Conservation (phyloP, 345 rosid genomes). For the Eucalyptus virginea region DNA sequence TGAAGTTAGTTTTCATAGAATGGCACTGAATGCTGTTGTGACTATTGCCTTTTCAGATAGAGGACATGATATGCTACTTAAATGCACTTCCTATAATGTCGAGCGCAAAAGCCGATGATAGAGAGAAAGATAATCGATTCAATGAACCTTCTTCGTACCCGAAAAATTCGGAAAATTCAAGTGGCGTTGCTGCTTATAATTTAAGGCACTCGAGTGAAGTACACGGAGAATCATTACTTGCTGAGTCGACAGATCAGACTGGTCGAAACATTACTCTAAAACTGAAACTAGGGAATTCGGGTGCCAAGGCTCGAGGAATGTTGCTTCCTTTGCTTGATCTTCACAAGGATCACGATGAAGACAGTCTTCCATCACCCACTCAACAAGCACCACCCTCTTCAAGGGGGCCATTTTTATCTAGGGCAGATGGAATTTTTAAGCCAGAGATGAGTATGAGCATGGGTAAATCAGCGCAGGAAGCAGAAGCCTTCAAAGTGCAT, state of each 20-base stretch:
- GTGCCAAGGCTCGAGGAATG: slow-evolving; percentile 34
- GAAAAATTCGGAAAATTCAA: slow-evolving; percentile 12
- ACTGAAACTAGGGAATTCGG: slow-evolving; percentile 22
- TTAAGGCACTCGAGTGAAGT: neutral
- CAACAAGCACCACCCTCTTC: slow-evolving; percentile 48
- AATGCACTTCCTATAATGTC: slow-evolving; percentile 5
- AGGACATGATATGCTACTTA: slow-evolving; percentile 22
- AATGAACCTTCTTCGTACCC: neutral
- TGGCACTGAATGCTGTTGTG: neutral
- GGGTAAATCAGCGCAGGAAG: slow-evolving; percentile 15
- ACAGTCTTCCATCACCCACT: slow-evolving; percentile 97
- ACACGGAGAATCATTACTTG: neutral
- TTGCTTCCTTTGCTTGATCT: slow-evolving; percentile 81
- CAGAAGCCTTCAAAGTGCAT: slow-evolving; percentile 24
- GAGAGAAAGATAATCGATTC: slow-evolving; percentile 13
- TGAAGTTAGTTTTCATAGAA: neutral
- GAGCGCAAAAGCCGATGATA: slow-evolving; percentile 6
- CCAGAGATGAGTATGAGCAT: slow-evolving; percentile 3
- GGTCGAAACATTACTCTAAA: slow-evolving; percentile 17
- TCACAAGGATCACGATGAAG: slow-evolving; percentile 87
- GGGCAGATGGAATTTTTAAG: slow-evolving; percentile 23
- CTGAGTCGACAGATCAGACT: slow-evolving; percentile 7
- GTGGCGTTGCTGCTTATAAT: slow-evolving; percentile 8
- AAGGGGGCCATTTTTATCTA: slow-evolving; percentile 1
- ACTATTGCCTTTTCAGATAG: slow-evolving; percentile 41